A percentile compares a stretch with the other conserved stretches of the same genome.
phyloP scores from a whole-genome alignment of 2,329 filamentous ascomycete genomes.

The Talaromyces sp. region DNA sequence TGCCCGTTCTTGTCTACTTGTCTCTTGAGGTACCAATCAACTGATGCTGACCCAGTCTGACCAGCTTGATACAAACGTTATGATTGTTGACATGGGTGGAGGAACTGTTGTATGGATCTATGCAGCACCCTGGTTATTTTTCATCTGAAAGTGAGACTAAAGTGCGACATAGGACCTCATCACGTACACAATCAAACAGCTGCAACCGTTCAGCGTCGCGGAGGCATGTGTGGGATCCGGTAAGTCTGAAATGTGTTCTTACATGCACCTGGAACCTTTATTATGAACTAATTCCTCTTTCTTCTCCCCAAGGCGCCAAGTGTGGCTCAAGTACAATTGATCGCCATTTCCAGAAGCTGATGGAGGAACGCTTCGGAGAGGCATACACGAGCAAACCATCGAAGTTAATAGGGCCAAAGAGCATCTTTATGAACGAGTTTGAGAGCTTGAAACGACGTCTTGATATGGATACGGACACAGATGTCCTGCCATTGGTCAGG shows the following conservation, averaged over 20 bases:
- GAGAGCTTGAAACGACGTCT: not conserved
- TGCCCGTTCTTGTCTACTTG: not conserved
- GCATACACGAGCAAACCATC: not conserved
- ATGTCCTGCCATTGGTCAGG: not conserved
- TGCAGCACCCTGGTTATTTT: too few relatives aligned
- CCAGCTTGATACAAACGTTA: not conserved
- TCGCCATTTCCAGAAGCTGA: slow-evolving; percentile 6
- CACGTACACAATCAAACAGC: slow-evolving; percentile 11
- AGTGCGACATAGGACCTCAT: slow-evolving; percentile 8
- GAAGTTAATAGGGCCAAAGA: not conserved
- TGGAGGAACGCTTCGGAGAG: slow-evolving; percentile 1
- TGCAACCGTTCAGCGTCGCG: not conserved
- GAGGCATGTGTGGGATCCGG: slow-evolving; percentile 11
- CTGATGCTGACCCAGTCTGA: not conserved
- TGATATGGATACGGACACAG: not conserved
- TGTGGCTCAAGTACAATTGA: slow-evolving; percentile 15
- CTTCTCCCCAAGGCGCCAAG: not conserved
- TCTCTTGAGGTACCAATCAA: not conserved
- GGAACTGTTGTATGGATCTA: not conserved
- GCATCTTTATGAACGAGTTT: not conserved
- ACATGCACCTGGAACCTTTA: not conserved
- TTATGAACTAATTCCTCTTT: not conserved
- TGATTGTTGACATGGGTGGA: slow-evolving; percentile 10
- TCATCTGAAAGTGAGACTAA: not conserved
- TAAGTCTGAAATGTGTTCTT: not conserved